Base-by-base conservation (phyloP, 75 land plant species). In the Pseudotsuga menziesii region DNA sequence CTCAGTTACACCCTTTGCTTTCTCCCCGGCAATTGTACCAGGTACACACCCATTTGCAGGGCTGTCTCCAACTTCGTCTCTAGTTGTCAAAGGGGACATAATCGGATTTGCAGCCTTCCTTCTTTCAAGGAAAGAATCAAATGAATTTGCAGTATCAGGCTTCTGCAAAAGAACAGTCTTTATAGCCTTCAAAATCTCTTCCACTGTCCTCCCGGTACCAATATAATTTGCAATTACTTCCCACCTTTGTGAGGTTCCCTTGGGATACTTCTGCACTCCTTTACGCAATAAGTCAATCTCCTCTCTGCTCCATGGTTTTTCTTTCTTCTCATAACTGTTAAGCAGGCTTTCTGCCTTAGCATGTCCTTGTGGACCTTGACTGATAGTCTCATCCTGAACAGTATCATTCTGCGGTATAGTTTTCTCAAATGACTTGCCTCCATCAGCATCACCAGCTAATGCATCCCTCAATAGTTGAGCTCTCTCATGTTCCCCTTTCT, bases 231-330 rank as follows among this genome's bases (percentile, higher is more conserved):
- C 85, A 32, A 96, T 84, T 23, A 96, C 99, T 75, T 96, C 99
- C 99, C 99, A 96, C 78, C 99, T 92, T 67, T 93, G 85, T 59
- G 99, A 90, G 23, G 98, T 96, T 59, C 97, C 99, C 82, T 96
- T 96, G 0, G 99, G 97, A 82, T 90, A 96, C 75, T 96, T 96
- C 74, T 77, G 83, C 79, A 96, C 79, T 56, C 91, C 98, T 82
- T 96, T 96, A 57, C 93, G 85, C 75, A 96, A 78, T 39, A 94
- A 77, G 55, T 96, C 99, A 64, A 96, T 89, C 83, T 96, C 99
- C 71, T 96, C 95, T 75, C 79, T 92, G 36, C 81, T 76, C 99
- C 99, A 96, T 36, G 91, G 93, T 77, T 80, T 91, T 79, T 96
- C 97, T 75, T 88, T 90, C 79, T 92, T 92, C 82, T 90, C 93